Percentiles rank a stretch among this genome's conserved stretches.
phyloP scores from a whole-genome alignment of 805 yeast genomes.

The Hanseniaspora pseudoguilliermondii region DNA sequence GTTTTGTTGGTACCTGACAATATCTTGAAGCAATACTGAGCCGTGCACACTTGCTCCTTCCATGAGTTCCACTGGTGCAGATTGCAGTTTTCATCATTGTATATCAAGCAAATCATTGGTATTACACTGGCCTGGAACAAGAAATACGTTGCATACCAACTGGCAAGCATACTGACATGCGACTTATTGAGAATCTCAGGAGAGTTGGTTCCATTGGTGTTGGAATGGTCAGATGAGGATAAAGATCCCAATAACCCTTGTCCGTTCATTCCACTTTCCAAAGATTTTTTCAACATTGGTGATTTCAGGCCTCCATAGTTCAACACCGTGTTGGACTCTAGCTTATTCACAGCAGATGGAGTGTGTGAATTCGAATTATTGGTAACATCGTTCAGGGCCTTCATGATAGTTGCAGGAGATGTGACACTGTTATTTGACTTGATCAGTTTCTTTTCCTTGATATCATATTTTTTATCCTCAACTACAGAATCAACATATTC shows the following conservation, averaged over 20 bases:
- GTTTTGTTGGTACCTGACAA: constrained; percentile 11
- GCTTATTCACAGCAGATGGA: constrained; percentile 12
- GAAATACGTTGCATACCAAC: constrained; percentile 55
- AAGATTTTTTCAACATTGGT: not conserved
- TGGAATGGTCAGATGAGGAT: constrained; percentile 4
- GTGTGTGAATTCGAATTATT: not conserved
- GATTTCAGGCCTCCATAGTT: not conserved
- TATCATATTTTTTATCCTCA: constrained; percentile 1
- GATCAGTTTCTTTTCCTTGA: not conserved
- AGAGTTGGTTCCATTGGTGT: constrained; percentile 5
- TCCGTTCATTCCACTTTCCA: not conserved
- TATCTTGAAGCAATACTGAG: not conserved
- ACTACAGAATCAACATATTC: constrained; percentile 24
- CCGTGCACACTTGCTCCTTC: constrained; percentile 9
- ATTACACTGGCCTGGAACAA: constrained; percentile 51
- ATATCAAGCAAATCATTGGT: constrained; percentile 28
- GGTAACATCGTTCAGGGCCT: not conserved
- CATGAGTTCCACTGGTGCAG: constrained; percentile 7
- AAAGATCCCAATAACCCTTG: not conserved
- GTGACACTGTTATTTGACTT: not conserved
- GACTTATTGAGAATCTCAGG: constrained; percentile 18
- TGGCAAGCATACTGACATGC: constrained; percentile 35
- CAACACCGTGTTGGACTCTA: constrained; percentile 17
- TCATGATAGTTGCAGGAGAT: constrained; percentile 5
- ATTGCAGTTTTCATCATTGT: constrained; percentile 12